Evolutionary conservation across 148 eudicot genomes (phyloP).

Genomic region (Rhododendron mucronatum): DNA sequence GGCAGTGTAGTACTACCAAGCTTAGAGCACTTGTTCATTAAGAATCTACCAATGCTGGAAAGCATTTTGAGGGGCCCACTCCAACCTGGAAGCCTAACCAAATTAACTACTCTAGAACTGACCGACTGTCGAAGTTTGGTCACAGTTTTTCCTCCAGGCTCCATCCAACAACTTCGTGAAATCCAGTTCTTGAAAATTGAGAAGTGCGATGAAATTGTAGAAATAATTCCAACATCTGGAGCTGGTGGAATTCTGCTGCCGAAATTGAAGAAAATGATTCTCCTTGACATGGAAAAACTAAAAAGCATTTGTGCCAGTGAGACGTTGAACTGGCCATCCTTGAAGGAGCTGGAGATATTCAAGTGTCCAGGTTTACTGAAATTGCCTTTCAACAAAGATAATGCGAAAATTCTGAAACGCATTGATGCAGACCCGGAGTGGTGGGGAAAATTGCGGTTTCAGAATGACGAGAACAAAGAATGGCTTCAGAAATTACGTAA

Average conservation of each 20-base stretch:
- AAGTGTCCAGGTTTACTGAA: background rate
- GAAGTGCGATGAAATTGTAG: background rate
- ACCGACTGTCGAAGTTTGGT: background rate
- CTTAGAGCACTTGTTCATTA: slow-evolving; percentile 3
- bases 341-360: background rate
- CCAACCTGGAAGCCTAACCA: slow-evolving; percentile 10
- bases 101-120: background rate
- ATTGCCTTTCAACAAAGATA: background rate
- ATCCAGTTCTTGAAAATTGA: background rate
- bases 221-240: background rate
- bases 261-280: background rate
- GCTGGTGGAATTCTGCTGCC: background rate
- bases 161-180: background rate
- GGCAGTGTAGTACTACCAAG: background rate
- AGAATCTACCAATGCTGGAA: slow-evolving; percentile 5
- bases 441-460: background rate
- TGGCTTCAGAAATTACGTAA: background rate
- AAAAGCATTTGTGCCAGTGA: background rate
- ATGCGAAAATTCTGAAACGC: background rate
- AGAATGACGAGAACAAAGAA: background rate
- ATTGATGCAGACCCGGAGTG: background rate
- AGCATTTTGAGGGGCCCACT: slow-evolving; percentile 5
- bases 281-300: background rate
- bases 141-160: background rate
- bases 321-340: slow-evolving; percentile 1